phyloP scores from a whole-genome alignment of 768 basidiomycete species.

The Mycena alexandri region DNA sequence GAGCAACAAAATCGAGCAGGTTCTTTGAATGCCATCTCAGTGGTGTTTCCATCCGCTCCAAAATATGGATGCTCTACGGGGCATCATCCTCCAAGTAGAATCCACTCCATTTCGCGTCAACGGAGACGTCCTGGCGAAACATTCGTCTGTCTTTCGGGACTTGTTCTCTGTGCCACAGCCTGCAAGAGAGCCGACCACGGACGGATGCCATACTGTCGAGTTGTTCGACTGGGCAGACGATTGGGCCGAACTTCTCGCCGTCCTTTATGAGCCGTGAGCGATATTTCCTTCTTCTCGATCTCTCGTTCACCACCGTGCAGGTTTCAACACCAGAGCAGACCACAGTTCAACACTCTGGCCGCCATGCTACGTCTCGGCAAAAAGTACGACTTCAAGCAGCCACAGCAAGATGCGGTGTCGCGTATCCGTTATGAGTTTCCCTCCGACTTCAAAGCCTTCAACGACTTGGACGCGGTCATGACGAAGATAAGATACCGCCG shows the following conservation, averaged over 20 bases:
- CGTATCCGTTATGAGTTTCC: slow-evolving; percentile 30
- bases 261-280: too few relatives aligned
- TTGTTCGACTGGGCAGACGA: too few relatives aligned
- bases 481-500: slow-evolving; percentile 5
- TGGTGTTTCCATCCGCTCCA: too few relatives aligned
- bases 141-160: slow-evolving; percentile 4
- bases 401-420: slow-evolving; percentile 11
- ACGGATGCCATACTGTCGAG: too few relatives aligned
- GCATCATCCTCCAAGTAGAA: slow-evolving; percentile 18
- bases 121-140: slow-evolving; percentile 10
- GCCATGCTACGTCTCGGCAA: slow-evolving; percentile 28
- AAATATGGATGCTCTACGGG: slow-evolving; percentile 7
- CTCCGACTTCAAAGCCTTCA: slow-evolving; percentile 8
- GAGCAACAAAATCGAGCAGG: too few relatives aligned
- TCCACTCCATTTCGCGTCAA: slow-evolving; percentile 25
- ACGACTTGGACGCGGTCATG: slow-evolving; percentile 14
- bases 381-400: slow-evolving; percentile 25
- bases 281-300: too few relatives aligned
- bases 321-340: background rate
- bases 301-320: background rate
- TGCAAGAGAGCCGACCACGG: too few relatives aligned
- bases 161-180: too few relatives aligned
- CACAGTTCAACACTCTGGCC: slow-evolving; percentile 5
- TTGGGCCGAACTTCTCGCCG: too few relatives aligned
- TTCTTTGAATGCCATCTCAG: too few relatives aligned